phyloP scores from a whole-genome alignment of 106 monocot genomes.

The Phalaenopsis equestris region DNA sequence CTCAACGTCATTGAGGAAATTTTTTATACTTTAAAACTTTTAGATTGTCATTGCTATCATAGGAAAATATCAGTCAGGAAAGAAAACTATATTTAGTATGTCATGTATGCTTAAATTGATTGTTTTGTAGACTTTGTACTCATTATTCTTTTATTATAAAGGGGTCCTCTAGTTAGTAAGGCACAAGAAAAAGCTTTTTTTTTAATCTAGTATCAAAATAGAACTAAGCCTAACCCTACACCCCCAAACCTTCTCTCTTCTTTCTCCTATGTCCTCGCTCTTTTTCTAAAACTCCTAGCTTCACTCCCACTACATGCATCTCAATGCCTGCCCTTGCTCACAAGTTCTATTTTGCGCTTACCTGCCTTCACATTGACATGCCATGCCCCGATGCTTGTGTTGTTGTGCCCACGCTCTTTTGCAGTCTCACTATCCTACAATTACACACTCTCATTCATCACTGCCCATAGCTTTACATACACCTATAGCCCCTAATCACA shows the following conservation, averaged over 20 bases:
- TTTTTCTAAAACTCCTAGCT: no score
- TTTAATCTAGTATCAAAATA: not conserved
- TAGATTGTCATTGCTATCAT: no score
- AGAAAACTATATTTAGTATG: not conserved
- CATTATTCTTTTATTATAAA: not conserved
- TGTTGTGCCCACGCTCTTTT: no score
- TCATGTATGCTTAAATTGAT: not conserved
- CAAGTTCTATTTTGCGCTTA: no score
- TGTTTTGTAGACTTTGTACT: not conserved
- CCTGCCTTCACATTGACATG: no score
- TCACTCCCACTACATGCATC: not conserved
- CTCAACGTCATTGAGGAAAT: no score
- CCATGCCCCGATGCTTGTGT: no score
- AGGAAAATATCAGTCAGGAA: not conserved
- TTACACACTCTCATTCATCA: no score
- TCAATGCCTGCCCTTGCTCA: not conserved
- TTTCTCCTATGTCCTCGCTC: not conserved
- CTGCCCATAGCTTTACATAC: no score
- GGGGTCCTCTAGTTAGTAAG: not conserved
- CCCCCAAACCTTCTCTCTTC: not conserved
- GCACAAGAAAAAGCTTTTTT: not conserved
- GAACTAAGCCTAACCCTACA: not conserved
- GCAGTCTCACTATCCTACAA: no score
- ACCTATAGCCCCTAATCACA: no score
- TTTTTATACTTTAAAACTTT: no score